These are phyloP conservation scores for Vararia minispora DNA, from an alignment of 768 basidiomycete genomes.

Conservation along the genomic window DNA sequence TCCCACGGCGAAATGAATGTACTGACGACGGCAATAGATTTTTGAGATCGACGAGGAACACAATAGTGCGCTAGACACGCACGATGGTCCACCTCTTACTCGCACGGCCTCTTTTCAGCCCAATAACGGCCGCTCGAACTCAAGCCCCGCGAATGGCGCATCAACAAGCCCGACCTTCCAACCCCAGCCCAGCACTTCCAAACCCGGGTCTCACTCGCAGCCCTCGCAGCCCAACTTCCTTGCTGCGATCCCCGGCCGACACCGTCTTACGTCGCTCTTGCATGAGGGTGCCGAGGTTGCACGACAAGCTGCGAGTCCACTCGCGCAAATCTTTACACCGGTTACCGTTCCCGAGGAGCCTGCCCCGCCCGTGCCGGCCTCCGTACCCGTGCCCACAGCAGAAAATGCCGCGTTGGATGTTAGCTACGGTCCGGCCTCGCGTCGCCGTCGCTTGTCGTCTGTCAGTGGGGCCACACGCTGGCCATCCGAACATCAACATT, in stretches of 20 bases:
- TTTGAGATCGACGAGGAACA: constrained; percentile 71
- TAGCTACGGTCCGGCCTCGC: constrained; percentile 29
- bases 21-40: constrained; percentile 31
- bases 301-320: constrained; percentile 43
- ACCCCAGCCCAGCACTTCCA: constrained; percentile 2
- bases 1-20: not conserved
- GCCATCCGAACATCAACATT: not conserved
- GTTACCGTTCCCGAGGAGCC: constrained; percentile 33
- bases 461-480: constrained; percentile 12
- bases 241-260: constrained; percentile 20
- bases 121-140: constrained; percentile 1
- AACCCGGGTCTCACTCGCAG: constrained; percentile 10
- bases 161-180: not conserved
- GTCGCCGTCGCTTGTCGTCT: constrained; percentile 29
- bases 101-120: no score
- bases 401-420: constrained; percentile 14
- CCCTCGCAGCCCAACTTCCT: constrained; percentile 10
- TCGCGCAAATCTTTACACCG: constrained; percentile 68
- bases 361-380: not conserved
- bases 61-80: constrained; percentile 44
- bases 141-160: not conserved
- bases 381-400: constrained; percentile 8
- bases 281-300: constrained; percentile 25
- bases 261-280: constrained; percentile 34
- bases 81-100: constrained; percentile 23